A percentile compares a stretch with the other conserved stretches of the same genome.
Conservation (phyloP, 148 eudicot species). For the Rhododendron vialii region DNA sequence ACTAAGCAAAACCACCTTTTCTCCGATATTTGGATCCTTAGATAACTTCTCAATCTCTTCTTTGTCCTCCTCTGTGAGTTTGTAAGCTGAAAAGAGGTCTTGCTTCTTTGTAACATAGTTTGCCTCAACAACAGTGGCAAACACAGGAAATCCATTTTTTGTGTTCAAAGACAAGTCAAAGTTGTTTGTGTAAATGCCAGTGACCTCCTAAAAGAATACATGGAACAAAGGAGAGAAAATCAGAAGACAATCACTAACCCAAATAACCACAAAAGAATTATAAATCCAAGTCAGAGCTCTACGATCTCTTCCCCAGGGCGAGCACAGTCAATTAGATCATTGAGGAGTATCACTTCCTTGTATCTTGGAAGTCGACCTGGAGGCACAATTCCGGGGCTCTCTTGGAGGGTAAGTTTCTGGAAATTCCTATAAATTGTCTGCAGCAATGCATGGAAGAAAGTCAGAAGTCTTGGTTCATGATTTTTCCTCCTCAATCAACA, state of each 20-base stretch:
- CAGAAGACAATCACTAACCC: background rate
- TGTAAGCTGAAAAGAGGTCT: conserved; percentile 93
- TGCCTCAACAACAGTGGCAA: conserved; percentile 96
- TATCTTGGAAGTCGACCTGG: conserved; percentile 98
- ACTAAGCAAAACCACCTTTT: conserved; percentile 50
- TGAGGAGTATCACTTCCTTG: conserved; percentile 94
- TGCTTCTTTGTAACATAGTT: conserved; percentile 92
- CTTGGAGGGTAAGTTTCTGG: conserved; percentile 97
- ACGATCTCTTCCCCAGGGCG: conserved; percentile 99
- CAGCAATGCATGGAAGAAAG: conserved; percentile 16
- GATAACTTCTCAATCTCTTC: conserved; percentile 90
- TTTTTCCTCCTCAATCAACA: background rate
- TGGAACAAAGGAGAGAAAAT: conserved; percentile 8
- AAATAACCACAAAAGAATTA: background rate
- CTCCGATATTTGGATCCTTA: conserved; percentile 91
- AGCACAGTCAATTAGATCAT: conserved; percentile 95
- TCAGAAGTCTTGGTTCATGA: background rate
- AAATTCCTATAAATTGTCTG: conserved; percentile 97
- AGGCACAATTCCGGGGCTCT: conserved; percentile 98
- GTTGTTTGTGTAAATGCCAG: conserved; percentile 92
- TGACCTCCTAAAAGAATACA: conserved; percentile 64
- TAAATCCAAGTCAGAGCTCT: conserved; percentile 15
- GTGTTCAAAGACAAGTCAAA: conserved; percentile 90
- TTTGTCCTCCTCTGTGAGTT: conserved; percentile 91
- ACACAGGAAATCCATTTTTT: conserved; percentile 96